A percentile compares a stretch with the other conserved stretches of the same genome.
Conservation (phyloP, 305 asterid genomes). For the Salvia sclarea region DNA sequence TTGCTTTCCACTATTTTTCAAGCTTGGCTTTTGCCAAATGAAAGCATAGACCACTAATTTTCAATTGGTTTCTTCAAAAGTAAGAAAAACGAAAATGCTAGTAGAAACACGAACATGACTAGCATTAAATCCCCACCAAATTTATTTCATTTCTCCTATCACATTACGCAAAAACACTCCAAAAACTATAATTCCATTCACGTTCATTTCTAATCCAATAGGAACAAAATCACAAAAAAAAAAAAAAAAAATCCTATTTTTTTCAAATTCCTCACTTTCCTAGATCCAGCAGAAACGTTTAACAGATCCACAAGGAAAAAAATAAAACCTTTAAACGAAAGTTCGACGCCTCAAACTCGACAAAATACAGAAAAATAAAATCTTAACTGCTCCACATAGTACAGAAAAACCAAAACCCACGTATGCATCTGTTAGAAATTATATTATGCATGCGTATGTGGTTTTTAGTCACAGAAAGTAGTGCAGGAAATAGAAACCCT, state of each 20-base stretch:
- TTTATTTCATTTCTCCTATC: not conserved
- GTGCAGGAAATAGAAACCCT: slow-evolving; percentile 39
- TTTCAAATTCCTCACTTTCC: slow-evolving; percentile 7
- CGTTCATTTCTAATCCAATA: not conserved
- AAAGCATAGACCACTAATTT: not conserved
- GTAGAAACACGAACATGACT: not conserved
- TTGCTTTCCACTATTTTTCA: not conserved
- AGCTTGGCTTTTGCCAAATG: no score
- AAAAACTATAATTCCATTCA: not conserved
- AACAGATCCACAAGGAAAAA: slow-evolving; percentile 34
- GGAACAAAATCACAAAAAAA: not conserved
- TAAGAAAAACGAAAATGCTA: not conserved
- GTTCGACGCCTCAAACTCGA: slow-evolving; percentile 16
- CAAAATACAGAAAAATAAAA: not conserved
- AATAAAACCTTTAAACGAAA: slow-evolving; percentile 16
- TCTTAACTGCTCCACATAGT: not conserved
- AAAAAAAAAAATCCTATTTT: slow-evolving; percentile 8
- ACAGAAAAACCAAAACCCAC: slow-evolving; percentile 25
- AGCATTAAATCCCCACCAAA: not conserved
- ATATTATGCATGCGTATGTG: slow-evolving; percentile 7
- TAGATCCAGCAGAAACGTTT: slow-evolving; percentile 17
- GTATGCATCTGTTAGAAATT: not conserved
- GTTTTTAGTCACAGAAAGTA: slow-evolving; percentile 26
- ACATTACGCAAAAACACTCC: not conserved
- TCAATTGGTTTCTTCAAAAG: not conserved